A percentile compares a stretch with the other conserved stretches of the same genome.
Conservation (phyloP, 805 yeast genomes). For the Maudiozyma bulderi region DNA sequence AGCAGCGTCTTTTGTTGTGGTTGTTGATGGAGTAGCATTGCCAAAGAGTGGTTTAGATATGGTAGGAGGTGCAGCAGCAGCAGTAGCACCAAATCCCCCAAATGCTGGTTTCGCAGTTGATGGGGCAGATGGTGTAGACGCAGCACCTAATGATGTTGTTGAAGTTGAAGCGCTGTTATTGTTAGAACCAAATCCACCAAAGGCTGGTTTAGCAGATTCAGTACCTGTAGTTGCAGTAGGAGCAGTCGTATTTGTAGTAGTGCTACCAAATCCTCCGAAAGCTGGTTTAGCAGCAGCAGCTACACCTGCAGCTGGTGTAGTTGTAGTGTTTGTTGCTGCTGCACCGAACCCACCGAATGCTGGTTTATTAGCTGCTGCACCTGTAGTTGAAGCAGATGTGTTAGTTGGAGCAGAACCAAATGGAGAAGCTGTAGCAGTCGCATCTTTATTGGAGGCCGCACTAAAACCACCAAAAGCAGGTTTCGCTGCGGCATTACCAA, state of each 20-base stretch:
- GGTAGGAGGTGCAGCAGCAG: neutral
- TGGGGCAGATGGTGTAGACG: neutral
- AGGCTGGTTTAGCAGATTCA: conserved; percentile 3
- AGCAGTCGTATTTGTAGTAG: too few relatives aligned
- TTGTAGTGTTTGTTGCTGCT: neutral
- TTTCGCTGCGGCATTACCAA: neutral
- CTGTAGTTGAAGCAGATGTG: neutral
- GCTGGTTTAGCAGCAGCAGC: conserved; percentile 5
- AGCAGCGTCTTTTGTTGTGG: neutral
- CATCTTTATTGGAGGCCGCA: conserved; percentile 12
- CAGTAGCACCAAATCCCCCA: conserved; percentile 3
- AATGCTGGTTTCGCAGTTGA: conserved; percentile 1
- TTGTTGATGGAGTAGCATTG: neutral
- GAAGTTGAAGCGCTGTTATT: neutral
- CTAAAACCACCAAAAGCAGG: conserved; percentile 3
- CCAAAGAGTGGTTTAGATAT: conserved; percentile 4
- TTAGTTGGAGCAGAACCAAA: neutral
- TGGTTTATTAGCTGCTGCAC: conserved; percentile 2
- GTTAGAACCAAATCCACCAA: neutral
- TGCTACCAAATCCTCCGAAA: neutral
- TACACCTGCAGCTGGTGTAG: conserved; percentile 1
- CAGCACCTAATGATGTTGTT: neutral
- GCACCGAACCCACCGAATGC: conserved; percentile 4
- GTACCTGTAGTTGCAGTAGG: too few relatives aligned
- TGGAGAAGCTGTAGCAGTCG: neutral